Evolutionary conservation across 2,329 filamentous ascomycete genomes (phyloP), one percentile per base, ranked within the genome.

Genomic region (Samsoniella hepiali): DNA sequence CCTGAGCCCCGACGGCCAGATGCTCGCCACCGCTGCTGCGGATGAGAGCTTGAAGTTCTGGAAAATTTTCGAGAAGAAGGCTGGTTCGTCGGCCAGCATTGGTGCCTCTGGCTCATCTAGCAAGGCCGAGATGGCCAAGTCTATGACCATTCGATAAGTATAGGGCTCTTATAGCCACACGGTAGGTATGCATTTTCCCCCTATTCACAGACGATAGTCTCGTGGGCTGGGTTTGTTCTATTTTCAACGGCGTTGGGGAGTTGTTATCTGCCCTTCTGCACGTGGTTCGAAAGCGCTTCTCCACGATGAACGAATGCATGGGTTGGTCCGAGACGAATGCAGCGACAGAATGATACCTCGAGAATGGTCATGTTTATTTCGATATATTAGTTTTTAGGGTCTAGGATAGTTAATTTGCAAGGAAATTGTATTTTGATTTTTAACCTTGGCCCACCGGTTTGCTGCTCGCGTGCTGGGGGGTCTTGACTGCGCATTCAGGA

Each of bases 41-140:
- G 95, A 99, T 72, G 95, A 99, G 83, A 94, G 90, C 74, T 84
- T 99, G 77, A 99, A 99, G 82, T 99, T 99, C 84, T 99, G 95
- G 95, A 99, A 99, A 88, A 85, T 99, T 71, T 99, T 99, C 73
- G 95, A 99, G 85, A 97, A 97, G 86, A 98, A 97, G 86, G 83
- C 93, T 22, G 93, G 92, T 62, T 81, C 85, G 64, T 81, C 85
- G 65, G 85, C 88, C 58, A 85, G 87, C 56, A 82, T 88, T 62
- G 84, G 86, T 65, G 83, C 85, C 69, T 84, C 88, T 64, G 88
- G 87, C 67, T 82, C 89, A 65, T 89, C 89, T 57, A 86, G 85
- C 77, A 94, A 94, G 81, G 92, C 90, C 63, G 88, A 91, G 72
- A 90, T 94, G 84, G 88, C 88, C 74, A 97, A 97, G 88, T 91